phyloP scores from a whole-genome alignment of 192 early-diverging fungal genomes.

The Podila epigama region DNA sequence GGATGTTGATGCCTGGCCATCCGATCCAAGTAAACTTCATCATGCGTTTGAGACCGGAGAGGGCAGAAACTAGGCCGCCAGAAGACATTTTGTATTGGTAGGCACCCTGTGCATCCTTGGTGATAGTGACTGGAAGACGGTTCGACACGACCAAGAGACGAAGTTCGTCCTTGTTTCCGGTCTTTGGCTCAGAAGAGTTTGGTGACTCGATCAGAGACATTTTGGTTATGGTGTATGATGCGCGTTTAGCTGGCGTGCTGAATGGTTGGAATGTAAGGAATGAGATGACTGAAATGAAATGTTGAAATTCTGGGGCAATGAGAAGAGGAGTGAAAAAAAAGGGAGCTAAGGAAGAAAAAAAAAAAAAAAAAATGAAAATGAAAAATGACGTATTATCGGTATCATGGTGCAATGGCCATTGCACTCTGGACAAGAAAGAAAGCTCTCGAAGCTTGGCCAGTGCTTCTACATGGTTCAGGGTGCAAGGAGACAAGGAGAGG shows the following conservation, averaged over 20 bases:
- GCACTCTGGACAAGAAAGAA: too few species aligned
- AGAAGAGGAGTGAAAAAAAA: not conserved
- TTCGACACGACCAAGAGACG: constrained; percentile 94
- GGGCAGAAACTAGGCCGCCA: constrained; percentile 94
- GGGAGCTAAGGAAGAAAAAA: not conserved
- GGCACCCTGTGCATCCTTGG: constrained; percentile 59
- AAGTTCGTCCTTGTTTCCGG: constrained; percentile 26
- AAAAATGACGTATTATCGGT: not conserved
- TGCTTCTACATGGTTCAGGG: too few species aligned
- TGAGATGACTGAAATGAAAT: not conserved
- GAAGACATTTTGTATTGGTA: constrained; percentile 84
- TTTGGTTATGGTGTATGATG: not conserved
- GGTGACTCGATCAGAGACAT: constrained; percentile 10
- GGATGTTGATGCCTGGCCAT: constrained; percentile 94
- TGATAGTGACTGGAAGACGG: constrained; percentile 93
- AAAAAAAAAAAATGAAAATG: not conserved
- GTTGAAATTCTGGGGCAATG: too few species aligned
- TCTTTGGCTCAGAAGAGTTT: not conserved
- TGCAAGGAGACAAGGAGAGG: too few species aligned
- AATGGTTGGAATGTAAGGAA: constrained; percentile 6
- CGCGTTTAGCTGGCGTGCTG: not conserved
- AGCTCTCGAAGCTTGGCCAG: too few species aligned
- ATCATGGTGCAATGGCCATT: not conserved
- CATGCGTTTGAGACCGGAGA: constrained; percentile 92
- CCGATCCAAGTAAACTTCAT: constrained; percentile 99